phyloP scores from a whole-genome alignment of 495 filamentous ascomycete species.

The Neurospora sp. region DNA sequence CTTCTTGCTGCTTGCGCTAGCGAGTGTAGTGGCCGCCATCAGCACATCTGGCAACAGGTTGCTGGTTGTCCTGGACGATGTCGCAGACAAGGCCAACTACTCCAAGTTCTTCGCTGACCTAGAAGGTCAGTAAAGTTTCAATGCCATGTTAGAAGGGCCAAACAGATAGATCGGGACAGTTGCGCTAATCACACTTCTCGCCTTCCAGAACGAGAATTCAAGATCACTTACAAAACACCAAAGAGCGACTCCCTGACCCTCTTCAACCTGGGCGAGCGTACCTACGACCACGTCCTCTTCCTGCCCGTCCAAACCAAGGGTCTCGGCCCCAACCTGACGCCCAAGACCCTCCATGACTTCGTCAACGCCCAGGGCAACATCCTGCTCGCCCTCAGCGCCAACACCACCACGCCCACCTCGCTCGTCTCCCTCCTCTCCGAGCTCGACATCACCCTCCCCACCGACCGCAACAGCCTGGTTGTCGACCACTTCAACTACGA shows the following conservation, averaged over 20 bases:
- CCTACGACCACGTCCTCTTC: constrained; percentile 83
- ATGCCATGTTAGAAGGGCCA: background rate
- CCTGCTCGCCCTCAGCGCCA: constrained; percentile 73
- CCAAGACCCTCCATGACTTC: constrained; percentile 82
- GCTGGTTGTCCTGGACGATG: constrained; percentile 79
- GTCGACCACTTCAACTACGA: constrained; percentile 97
- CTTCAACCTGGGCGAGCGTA: constrained; percentile 77
- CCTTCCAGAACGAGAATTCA: constrained; percentile 66
- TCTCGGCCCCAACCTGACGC: constrained; percentile 77
- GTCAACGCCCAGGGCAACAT: constrained; percentile 87
- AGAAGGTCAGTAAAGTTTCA: constrained; percentile 45
- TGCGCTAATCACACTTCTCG: constrained; percentile 12
- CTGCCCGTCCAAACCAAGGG: constrained; percentile 85
- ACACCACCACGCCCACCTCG: constrained; percentile 60
- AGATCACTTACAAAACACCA: constrained; percentile 70
- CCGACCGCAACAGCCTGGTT: constrained; percentile 68
- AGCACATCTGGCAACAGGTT: constrained; percentile 75
- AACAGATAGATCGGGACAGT: background rate
- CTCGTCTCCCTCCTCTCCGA: constrained; percentile 81
- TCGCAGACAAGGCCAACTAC: constrained; percentile 66
- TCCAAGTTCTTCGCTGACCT: constrained; percentile 76
- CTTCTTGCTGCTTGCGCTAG: constrained; percentile 53
- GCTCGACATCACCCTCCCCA: constrained; percentile 81
- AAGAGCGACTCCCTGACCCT: constrained; percentile 74
- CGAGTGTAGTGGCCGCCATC: constrained; percentile 58